Conservation (phyloP, 2,329 filamentous ascomycete species). For the Periconia digitata region DNA sequence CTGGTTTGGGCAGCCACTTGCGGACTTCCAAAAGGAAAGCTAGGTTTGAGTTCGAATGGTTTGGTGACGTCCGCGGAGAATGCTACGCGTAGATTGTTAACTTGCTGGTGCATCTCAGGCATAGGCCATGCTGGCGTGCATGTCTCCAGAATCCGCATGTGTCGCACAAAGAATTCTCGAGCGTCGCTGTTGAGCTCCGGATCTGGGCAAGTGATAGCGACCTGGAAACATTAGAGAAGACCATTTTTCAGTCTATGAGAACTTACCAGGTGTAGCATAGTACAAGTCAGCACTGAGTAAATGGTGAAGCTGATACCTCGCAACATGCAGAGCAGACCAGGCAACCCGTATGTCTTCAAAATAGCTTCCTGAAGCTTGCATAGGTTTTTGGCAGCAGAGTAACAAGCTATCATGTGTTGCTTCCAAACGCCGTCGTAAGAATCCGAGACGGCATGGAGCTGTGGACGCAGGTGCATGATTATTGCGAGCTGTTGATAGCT, state of each 20-base stretch:
- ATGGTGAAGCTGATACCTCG: constrained; percentile 93
- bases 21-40: constrained; percentile 84
- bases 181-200: constrained; percentile 83
- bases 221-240: constrained; percentile 53
- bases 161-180: constrained; percentile 83
- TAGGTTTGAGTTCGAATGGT: constrained; percentile 85
- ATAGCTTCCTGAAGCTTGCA: constrained; percentile 87
- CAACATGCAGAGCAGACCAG: constrained; percentile 86
- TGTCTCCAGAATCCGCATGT: constrained; percentile 90
- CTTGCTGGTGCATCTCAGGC: constrained; percentile 86
- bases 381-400: constrained; percentile 78
- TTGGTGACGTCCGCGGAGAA: constrained; percentile 85
- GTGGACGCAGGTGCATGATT: constrained; percentile 85
- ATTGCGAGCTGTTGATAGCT: constrained; percentile 84
- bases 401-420: constrained; percentile 82
- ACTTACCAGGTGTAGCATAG: constrained; percentile 88
- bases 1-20: constrained; percentile 62
- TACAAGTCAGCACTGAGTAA: constrained; percentile 88
- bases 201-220: constrained; percentile 90
- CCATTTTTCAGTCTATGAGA: not conserved
- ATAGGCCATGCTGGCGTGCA: constrained; percentile 83
- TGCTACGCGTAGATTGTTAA: constrained; percentile 83
- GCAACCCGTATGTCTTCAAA: constrained; percentile 72
- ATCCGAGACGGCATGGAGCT: constrained; percentile 73
- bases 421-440: constrained; percentile 82